Conservation (phyloP, 441 rosid genomes). For the Macaranga tanarius region DNA sequence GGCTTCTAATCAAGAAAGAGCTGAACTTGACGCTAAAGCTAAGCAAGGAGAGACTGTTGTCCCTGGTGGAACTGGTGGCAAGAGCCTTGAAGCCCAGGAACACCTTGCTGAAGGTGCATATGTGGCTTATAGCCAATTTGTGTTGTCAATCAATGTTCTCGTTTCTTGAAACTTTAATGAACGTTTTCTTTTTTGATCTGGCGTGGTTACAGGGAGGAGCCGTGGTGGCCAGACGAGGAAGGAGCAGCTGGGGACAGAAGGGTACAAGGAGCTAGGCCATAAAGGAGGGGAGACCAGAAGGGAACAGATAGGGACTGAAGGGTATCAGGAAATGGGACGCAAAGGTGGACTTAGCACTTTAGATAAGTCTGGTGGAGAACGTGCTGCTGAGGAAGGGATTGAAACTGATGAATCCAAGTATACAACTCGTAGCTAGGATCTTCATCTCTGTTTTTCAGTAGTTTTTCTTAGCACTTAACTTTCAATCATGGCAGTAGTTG, state of each 20-base stretch:
- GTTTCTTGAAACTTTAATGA: neutral
- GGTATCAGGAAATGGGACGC: constrained; percentile 64
- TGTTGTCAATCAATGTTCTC: neutral
- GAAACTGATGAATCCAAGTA: constrained; percentile 46
- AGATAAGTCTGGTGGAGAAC: constrained; percentile 44
- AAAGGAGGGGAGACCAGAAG: constrained; percentile 62
- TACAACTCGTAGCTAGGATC: constrained; percentile 5
- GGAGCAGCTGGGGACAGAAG: constrained; percentile 67
- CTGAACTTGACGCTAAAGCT: constrained; percentile 50
- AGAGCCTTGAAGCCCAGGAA: constrained; percentile 68
- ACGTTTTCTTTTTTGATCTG: neutral
- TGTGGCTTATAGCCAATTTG: neutral
- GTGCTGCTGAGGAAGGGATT: constrained; percentile 39
- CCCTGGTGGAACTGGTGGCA: constrained; percentile 73
- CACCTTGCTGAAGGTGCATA: constrained; percentile 57
- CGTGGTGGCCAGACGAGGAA: constrained; percentile 53
- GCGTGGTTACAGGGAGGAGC: constrained; percentile 5
- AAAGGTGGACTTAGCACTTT: constrained; percentile 58
- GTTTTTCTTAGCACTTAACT: neutral
- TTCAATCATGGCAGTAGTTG: neutral
- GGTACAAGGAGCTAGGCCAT: constrained; percentile 68
- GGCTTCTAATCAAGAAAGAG: constrained; percentile 35
- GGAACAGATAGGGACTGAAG: constrained; percentile 62
- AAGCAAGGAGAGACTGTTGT: constrained; percentile 62
- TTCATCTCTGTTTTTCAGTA: too few relatives aligned